A percentile compares a stretch with the other conserved stretches of the same genome.
Conservation (phyloP, 805 yeast genomes). For the Maudiozyma saulgeensis region DNA sequence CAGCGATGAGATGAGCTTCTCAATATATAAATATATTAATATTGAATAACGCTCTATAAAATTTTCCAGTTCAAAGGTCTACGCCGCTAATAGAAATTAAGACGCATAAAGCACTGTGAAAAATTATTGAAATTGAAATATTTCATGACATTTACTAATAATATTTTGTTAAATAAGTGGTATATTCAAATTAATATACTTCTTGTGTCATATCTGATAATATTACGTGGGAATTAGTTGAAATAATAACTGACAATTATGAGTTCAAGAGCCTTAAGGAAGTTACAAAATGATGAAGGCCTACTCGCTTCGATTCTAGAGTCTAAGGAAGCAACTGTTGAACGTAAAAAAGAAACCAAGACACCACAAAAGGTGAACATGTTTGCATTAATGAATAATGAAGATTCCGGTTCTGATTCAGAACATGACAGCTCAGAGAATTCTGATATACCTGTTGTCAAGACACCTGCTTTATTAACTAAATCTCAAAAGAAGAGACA, state of each 20-base stretch:
- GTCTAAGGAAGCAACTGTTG: slow-evolving; percentile 1
- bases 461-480: slow-evolving; percentile 2
- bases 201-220: background rate
- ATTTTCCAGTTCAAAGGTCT: background rate
- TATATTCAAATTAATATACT: no score
- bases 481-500: slow-evolving; percentile 19
- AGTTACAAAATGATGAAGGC: slow-evolving; percentile 26
- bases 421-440: slow-evolving; percentile 6
- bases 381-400: slow-evolving; percentile 24
- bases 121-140: no score
- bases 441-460: background rate
- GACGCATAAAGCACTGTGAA: background rate
- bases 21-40: slow-evolving; percentile 3
- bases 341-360: background rate
- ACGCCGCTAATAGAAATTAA: background rate
- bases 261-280: slow-evolving; percentile 32
- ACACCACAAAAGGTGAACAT: slow-evolving; percentile 10
- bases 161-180: no score
- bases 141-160: no score
- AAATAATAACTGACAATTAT: slow-evolving; percentile 6
- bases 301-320: slow-evolving; percentile 16
- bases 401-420: slow-evolving; percentile 8
- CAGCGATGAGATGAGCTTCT: slow-evolving; percentile 14
- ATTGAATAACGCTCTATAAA: background rate
- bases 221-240: background rate